Conservation (phyloP, 352 stramenopile species). For the Thalassiosira mediterranea region DNA sequence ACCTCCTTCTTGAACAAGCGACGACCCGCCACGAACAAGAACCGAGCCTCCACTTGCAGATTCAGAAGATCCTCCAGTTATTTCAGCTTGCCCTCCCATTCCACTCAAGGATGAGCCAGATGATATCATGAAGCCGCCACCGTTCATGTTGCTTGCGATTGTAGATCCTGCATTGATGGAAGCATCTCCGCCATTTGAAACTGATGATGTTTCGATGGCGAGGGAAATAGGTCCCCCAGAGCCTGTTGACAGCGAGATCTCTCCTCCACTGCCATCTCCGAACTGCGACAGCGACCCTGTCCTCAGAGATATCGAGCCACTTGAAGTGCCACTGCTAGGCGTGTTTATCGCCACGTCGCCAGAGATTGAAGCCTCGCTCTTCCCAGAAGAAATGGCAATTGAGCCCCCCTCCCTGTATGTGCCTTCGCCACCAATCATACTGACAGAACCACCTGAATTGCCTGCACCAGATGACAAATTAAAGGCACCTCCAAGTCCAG, state of each 20-base stretch:
- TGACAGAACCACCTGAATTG: constrained; percentile 16
- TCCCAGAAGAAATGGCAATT: constrained; percentile 19
- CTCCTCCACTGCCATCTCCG: constrained; percentile 9
- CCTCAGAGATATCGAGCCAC: constrained; percentile 21
- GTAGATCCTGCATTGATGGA: constrained; percentile 25
- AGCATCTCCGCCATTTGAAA: constrained; percentile 29
- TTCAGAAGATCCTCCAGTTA: constrained; percentile 21
- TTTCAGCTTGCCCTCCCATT: constrained; percentile 6
- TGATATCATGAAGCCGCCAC: constrained; percentile 14
- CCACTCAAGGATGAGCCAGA: constrained; percentile 25
- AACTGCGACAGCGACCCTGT: constrained; percentile 8
- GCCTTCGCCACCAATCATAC: constrained; percentile 21
- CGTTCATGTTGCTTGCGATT: not conserved
- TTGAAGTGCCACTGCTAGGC: constrained; percentile 4
- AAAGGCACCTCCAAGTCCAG: constrained; percentile 20
- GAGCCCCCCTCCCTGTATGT: constrained; percentile 12
- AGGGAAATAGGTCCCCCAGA: constrained; percentile 24
- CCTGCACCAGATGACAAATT: constrained; percentile 21
- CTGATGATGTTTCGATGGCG: constrained; percentile 10
- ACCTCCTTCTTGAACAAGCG: constrained; percentile 21
- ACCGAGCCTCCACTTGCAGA: constrained; percentile 19
- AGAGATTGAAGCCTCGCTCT: constrained; percentile 5
- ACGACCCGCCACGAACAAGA: constrained; percentile 16
- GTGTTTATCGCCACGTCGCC: constrained; percentile 21
- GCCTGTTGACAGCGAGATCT: constrained; percentile 11